Evolutionary conservation across 2,329 filamentous ascomycete species (phyloP).

Genomic region (Scytalidium lignicola): DNA sequence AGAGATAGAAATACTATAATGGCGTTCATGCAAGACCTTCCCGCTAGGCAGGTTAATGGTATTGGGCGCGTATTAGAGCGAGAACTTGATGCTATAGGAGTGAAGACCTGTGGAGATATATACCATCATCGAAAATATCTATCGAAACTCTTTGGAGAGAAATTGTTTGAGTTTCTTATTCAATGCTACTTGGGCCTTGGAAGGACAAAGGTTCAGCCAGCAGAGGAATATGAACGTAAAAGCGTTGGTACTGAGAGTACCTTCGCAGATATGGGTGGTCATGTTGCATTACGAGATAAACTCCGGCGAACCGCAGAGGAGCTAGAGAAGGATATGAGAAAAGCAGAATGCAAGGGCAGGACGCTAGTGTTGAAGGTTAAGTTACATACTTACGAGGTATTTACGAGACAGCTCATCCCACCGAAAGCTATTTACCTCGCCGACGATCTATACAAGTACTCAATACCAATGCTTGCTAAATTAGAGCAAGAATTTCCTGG

Average conservation of each 20-base stretch:
- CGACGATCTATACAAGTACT: constrained; percentile 77
- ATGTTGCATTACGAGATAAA: constrained; percentile 66
- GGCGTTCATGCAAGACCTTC: constrained; percentile 76
- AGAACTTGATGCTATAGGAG: constrained; percentile 79
- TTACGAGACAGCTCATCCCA: constrained; percentile 73
- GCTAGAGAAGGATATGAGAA: constrained; percentile 76
- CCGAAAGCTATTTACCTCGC: constrained; percentile 67
- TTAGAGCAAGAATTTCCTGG: constrained; percentile 77
- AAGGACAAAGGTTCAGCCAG: constrained; percentile 76
- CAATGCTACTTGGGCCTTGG: constrained; percentile 82
- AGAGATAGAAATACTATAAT: constrained; percentile 72
- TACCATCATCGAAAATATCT: constrained; percentile 71
- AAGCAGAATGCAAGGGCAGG: constrained; percentile 80
- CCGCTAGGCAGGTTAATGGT: constrained; percentile 88
- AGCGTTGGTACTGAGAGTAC: constrained; percentile 92
- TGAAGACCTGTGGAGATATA: constrained; percentile 86
- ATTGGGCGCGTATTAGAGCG: constrained; percentile 92
- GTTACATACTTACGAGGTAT: constrained; percentile 86
- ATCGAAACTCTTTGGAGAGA: constrained; percentile 79
- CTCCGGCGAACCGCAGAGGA: constrained; percentile 78
- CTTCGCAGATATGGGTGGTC: constrained; percentile 73
- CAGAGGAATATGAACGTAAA: constrained; percentile 86
- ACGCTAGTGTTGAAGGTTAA: constrained; percentile 92
- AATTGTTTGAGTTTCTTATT: constrained; percentile 82
- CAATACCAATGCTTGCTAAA: constrained; percentile 77